These are phyloP conservation scores for Pleomassaria siparia DNA, from an alignment of 2,329 filamentous ascomycete species.

Conservation along the genomic window DNA sequence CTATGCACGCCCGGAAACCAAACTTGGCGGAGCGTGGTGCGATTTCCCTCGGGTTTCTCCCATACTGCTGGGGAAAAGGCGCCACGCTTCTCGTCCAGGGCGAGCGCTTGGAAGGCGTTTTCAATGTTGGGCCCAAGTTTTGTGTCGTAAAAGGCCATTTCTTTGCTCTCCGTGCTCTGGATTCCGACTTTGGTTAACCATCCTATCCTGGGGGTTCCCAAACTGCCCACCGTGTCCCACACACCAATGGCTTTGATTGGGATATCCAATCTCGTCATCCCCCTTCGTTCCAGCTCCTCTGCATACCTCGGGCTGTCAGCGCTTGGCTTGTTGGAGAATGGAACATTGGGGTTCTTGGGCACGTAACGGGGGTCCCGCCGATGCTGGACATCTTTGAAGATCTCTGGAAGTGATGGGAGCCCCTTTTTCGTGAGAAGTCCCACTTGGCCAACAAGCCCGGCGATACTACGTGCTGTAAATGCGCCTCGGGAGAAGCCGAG, in stretches of 20 bases:
- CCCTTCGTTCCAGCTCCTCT: slow-evolving; percentile 43
- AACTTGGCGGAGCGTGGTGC: slow-evolving; percentile 53
- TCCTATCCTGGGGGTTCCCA: slow-evolving; percentile 52
- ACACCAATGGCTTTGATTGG: slow-evolving; percentile 50
- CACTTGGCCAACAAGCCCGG: slow-evolving; percentile 46
- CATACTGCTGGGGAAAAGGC: slow-evolving; percentile 57
- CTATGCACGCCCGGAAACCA: slow-evolving; percentile 60
- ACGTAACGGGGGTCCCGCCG: slow-evolving; percentile 46
- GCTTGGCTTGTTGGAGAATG: slow-evolving; percentile 51
- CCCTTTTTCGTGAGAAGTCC: slow-evolving; percentile 54
- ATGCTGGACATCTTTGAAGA: slow-evolving; percentile 50
- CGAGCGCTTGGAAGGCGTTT: slow-evolving; percentile 59
- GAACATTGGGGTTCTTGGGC: slow-evolving; percentile 49
- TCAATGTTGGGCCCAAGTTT: slow-evolving; percentile 47
- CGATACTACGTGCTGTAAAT: slow-evolving; percentile 48
- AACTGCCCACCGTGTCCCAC: slow-evolving; percentile 52
- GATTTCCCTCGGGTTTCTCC: slow-evolving; percentile 50
- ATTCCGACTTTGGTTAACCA: slow-evolving; percentile 39
- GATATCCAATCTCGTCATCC: slow-evolving; percentile 37
- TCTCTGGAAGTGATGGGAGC: slow-evolving; percentile 48
- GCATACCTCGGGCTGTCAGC: slow-evolving; percentile 46
- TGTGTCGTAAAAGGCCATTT: slow-evolving; percentile 53
- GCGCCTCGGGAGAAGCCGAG: slow-evolving; percentile 52
- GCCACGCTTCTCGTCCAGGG: slow-evolving; percentile 55
- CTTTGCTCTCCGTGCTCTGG: slow-evolving; percentile 37